Evolutionary conservation across 164 flowering plant genomes (phyloP).

Genomic region (Amborella trichopoda): DNA sequence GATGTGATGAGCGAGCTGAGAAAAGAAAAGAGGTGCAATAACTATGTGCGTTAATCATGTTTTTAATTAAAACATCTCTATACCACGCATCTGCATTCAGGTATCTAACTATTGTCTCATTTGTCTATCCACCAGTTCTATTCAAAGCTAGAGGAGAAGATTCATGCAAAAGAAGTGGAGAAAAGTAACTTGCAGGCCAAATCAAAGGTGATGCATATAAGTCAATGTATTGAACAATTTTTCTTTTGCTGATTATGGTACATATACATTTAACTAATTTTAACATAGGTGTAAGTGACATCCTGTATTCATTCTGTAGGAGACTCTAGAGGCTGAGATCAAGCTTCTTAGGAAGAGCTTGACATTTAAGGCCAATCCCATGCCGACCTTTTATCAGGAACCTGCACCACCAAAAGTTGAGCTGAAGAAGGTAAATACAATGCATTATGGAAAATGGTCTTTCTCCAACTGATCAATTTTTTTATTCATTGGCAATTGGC

Average conservation of each 20-base stretch:
- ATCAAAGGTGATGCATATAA: conserved; percentile 69
- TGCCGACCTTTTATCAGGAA: conserved; percentile 95
- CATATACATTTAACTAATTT: too few species aligned
- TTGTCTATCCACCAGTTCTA: conserved; percentile 44
- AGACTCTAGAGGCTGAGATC: conserved; percentile 81
- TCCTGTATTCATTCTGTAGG: conserved; percentile 28
- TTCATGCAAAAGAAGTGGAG: conserved; percentile 74
- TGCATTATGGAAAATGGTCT: too few species aligned
- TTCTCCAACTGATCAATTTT: too few species aligned
- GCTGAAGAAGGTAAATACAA: conserved; percentile 62
- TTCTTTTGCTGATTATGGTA: too few species aligned
- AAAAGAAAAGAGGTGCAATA: conserved; percentile 74
- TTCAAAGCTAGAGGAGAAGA: conserved; percentile 83
- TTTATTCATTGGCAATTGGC: too few species aligned
- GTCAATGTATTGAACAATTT: too few species aligned
- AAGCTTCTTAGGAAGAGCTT: conserved; percentile 70
- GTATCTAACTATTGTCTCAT: conserved; percentile 1
- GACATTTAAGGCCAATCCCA: conserved; percentile 87
- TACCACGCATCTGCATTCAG: background rate
- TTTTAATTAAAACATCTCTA: background rate
- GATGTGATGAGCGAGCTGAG: conserved; percentile 57
- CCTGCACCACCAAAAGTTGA: conserved; percentile 76
- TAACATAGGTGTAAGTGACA: too few species aligned
- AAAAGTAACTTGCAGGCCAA: conserved; percentile 64
- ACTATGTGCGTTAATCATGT: background rate